Conservation (phyloP, 2,329 filamentous ascomycete species). For the Aaosphaeria pasadenensis region DNA sequence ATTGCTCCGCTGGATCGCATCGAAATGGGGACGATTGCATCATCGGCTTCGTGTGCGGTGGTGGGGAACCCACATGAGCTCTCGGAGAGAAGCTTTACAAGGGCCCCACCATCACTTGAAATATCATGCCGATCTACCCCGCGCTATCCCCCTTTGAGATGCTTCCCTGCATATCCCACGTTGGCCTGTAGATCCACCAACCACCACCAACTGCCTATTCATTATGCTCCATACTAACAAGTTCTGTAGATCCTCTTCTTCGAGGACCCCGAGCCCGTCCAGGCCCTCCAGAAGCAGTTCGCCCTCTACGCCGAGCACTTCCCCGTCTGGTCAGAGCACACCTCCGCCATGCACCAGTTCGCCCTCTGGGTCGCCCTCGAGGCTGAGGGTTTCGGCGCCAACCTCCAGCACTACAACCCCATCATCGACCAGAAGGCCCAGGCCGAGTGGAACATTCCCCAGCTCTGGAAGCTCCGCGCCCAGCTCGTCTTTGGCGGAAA, state of each 20-base stretch:
- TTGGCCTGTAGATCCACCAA: neutral
- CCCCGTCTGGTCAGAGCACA: constrained; percentile 72
- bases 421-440: constrained; percentile 72
- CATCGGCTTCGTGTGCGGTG: too few relatives aligned
- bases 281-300: constrained; percentile 66
- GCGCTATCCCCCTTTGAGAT: too few relatives aligned
- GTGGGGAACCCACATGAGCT: too few relatives aligned
- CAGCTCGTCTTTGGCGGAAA: constrained; percentile 79
- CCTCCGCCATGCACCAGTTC: constrained; percentile 79
- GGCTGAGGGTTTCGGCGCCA: constrained; percentile 79
- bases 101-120: too few relatives aligned
- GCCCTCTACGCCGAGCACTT: constrained; percentile 77
- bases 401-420: constrained; percentile 93
- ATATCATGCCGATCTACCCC: too few relatives aligned
- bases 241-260: constrained; percentile 71
- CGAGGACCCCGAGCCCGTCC: constrained; percentile 68
- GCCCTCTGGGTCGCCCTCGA: constrained; percentile 78
- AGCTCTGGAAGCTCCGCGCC: constrained; percentile 72
- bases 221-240: neutral
- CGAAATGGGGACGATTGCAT: too few relatives aligned
- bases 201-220: neutral
- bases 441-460: constrained; percentile 66
- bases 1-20: too few relatives aligned
- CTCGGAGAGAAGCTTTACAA: too few relatives aligned
- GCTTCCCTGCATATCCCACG: too few relatives aligned